Evolutionary conservation across 169 alveolate genomes (phyloP), one percentile per base, ranked within the genome.

Genomic region (Plasmodium adleri): DNA sequence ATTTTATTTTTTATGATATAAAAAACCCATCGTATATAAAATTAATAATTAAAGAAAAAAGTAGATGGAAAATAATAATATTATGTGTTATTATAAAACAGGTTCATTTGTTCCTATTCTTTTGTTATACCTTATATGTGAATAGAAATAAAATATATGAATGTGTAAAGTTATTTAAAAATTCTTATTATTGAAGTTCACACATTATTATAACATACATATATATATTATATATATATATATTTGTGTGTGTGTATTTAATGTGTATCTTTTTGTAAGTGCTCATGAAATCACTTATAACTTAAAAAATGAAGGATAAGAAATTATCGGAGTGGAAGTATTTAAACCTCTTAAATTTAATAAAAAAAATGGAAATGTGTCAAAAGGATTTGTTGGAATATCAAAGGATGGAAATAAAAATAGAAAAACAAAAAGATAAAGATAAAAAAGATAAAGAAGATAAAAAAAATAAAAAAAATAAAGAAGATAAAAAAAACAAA

Each of bases 331-430:
- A 76, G 32, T 20, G 47, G 47, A 76, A 76, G 28, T 76, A 76
- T 50, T 12, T 63, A 13, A 59, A 63, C 24, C n/a, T 76, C 9
- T 15, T 76, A 26, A 43, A 58, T 60, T 17, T 76, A 56, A 76
- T 76, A 10, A 76, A 66, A 63, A 43, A 76, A 15, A 20, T 52
- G 28, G 50, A 76, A 1, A 15, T 54, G 24, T 76, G 89, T 39
- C 74, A 76, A 32, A 63, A 52, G 26, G 76, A 76, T 56, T 15
- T 76, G n/a, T 26, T 76, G 28, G 10, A 13, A 22, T 32, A 64
- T 64, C 78, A 47, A 3, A 49, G 24, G 49, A 47, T 9, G 45
- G 39, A 13, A 70, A 24, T n/a, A 49, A 70, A 66, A 32, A 15
- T 10, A 60, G 6, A 47, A 15, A 9, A 5, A 9, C 22, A 15